Conservation (phyloP, 1,284 basidiomycete species). For the Ustilago cynodontis region DNA sequence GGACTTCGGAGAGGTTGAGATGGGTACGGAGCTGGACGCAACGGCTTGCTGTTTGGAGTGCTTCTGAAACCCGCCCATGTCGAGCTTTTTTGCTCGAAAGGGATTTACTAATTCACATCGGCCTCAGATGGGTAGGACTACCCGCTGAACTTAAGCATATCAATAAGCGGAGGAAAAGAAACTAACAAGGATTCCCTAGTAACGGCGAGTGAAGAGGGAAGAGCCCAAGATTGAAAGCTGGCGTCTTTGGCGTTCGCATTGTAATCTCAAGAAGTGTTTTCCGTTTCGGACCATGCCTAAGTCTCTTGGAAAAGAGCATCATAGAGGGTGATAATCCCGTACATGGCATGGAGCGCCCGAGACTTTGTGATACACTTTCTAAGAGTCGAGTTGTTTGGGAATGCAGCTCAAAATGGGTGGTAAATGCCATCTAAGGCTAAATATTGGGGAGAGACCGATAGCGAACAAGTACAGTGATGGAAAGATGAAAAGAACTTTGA, state of each 20-base stretch:
- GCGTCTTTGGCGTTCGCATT: not conserved
- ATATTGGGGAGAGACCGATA: not conserved
- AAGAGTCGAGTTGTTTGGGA: not conserved
- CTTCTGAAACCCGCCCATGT: too few relatives aligned
- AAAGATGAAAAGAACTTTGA: not conserved
- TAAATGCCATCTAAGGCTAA: not conserved
- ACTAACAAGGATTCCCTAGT: not conserved
- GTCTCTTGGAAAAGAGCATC: too few relatives aligned
- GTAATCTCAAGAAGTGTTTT: conserved; percentile 1
- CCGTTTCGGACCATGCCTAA: not conserved
- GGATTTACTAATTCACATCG: too few relatives aligned
- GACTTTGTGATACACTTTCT: too few relatives aligned
- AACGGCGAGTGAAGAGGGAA: not conserved
- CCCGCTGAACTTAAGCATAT: not conserved
- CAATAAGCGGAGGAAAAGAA: not conserved
- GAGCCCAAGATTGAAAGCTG: not conserved
- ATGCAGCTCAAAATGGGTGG: conserved; percentile 1
- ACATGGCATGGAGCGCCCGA: not conserved
- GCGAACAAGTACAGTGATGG: not conserved
- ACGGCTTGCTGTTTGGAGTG: not conserved
- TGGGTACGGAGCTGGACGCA: not conserved
- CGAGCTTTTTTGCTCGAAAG: too few relatives aligned
- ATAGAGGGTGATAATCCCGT: not conserved
- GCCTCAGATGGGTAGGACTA: not conserved
- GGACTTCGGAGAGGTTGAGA: too few relatives aligned